Percentiles rank a stretch among this genome's conserved stretches.
These are phyloP conservation scores for Pichia manshurica DNA, from an alignment of 805 yeast species.

Conservation along the genomic window DNA sequence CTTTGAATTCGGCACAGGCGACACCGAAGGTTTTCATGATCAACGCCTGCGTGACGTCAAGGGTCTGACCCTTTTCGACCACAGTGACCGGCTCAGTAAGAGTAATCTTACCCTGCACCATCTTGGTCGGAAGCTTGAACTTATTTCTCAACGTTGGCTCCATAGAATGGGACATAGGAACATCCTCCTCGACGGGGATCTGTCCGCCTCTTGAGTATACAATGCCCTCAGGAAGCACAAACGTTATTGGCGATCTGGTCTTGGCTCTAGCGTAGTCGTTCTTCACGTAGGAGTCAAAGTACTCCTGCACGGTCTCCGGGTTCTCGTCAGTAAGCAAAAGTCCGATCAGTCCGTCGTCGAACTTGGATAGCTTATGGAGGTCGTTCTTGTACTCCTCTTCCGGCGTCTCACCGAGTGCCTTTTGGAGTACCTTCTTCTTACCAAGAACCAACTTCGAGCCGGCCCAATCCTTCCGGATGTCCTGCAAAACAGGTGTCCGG, in stretches of 20 bases:
- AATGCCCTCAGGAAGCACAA: conserved; percentile 83
- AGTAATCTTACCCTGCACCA: conserved; percentile 81
- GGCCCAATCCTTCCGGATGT: conserved; percentile 85
- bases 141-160: conserved; percentile 89
- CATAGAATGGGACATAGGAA: conserved; percentile 93
- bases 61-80: conserved; percentile 68
- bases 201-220: conserved; percentile 96
- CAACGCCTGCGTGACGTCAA: conserved; percentile 88
- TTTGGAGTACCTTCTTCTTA: conserved; percentile 85
- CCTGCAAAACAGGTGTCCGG: conserved; percentile 92
- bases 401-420: conserved; percentile 82
- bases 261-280: conserved; percentile 90
- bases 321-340: conserved; percentile 83
- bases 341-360: conserved; percentile 76
- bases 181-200: conserved; percentile 82
- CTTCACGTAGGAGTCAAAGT: conserved; percentile 71
- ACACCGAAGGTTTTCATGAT: conserved; percentile 93
- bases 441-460: conserved; percentile 90
- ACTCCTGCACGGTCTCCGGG: conserved; percentile 84
- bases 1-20: conserved; percentile 87
- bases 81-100: conserved; percentile 74
- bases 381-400: conserved; percentile 90
- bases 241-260: conserved; percentile 72
- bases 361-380: conserved; percentile 59
- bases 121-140: conserved; percentile 85